phyloP scores from a whole-genome alignment of 106 monocot genomes.

The Cymbidium sinense region DNA sequence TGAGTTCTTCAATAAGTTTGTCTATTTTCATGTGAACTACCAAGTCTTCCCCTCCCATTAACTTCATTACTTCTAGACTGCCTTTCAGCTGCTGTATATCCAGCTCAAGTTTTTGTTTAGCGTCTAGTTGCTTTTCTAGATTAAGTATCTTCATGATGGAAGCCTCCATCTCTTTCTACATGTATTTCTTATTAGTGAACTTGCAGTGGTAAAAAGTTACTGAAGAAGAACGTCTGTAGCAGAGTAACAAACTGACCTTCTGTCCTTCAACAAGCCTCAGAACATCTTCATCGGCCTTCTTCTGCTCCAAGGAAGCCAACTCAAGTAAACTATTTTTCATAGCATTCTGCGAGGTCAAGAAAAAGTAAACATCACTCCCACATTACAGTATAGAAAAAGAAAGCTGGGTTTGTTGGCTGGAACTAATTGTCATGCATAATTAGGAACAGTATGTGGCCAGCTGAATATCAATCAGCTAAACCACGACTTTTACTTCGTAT shows the following conservation, averaged over 20 bases:
- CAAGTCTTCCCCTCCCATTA: conserved; percentile 37
- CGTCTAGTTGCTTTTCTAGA: conserved; percentile 74
- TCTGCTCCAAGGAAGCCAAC: conserved; percentile 54
- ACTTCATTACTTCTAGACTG: conserved; percentile 53
- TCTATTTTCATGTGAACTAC: conserved; percentile 39
- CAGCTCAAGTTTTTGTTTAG: conserved; percentile 72
- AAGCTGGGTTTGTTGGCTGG: background rate
- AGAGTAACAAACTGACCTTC: conserved; percentile 34
- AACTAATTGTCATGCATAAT: background rate
- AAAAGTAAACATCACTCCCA: background rate
- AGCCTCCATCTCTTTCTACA: conserved; percentile 69
- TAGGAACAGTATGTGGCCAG: background rate
- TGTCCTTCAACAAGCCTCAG: conserved; percentile 62
- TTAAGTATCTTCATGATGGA: conserved; percentile 53
- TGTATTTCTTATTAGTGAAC: background rate
- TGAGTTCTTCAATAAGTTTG: conserved; percentile 42
- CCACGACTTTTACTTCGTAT: background rate
- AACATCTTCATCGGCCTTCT: conserved; percentile 62
- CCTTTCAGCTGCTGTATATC: conserved; percentile 86
- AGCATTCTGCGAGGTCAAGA: conserved; percentile 34
- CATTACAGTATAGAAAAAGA: background rate
- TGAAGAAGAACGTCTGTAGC: background rate
- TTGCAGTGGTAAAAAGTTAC: background rate
- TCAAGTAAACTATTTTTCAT: conserved; percentile 40
- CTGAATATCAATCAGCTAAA: background rate